Evolutionary conservation across 495 filamentous ascomycete species (phyloP).

Genomic region (Copromyces sp.): DNA sequence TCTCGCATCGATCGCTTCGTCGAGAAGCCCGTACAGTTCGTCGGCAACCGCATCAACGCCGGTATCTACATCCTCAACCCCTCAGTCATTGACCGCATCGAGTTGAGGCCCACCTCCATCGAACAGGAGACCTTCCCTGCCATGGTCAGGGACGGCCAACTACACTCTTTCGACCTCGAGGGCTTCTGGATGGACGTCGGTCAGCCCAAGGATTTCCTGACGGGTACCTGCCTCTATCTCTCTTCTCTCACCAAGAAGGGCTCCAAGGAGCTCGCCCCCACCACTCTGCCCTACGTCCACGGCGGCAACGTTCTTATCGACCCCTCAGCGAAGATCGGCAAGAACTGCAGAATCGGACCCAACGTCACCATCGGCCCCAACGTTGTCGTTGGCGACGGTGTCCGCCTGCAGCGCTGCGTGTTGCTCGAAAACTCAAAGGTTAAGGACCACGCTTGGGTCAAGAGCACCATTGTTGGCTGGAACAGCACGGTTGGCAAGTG

Average conservation of each 20-base stretch:
- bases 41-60: constrained; percentile 98
- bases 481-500: constrained; percentile 93
- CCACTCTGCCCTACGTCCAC: constrained; percentile 72
- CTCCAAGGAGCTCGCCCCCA: constrained; percentile 70
- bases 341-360: constrained; percentile 96
- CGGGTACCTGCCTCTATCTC: constrained; percentile 93
- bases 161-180: constrained; percentile 97
- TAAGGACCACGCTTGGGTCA: constrained; percentile 99
- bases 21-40: constrained; percentile 98
- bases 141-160: constrained; percentile 78
- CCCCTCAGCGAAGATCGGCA: constrained; percentile 89
- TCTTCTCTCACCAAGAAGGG: constrained; percentile 87
- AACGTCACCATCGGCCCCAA: constrained; percentile 96
- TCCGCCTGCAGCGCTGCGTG: constrained; percentile 88
- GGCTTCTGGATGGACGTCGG: constrained; percentile 99
- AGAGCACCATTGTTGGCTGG: constrained; percentile 98
- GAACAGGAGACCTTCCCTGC: constrained; percentile 99
- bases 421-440: constrained; percentile 82
- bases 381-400: constrained; percentile 90
- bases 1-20: constrained; percentile 97
- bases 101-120: constrained; percentile 96
- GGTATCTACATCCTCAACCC: constrained; percentile 99
- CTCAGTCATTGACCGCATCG: constrained; percentile 80
- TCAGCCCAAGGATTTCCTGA: constrained; percentile 97
- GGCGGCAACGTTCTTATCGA: constrained; percentile 97